A percentile compares a stretch with the other conserved stretches of the same genome.
These are phyloP conservation scores for Candida railenensis DNA, from an alignment of 805 yeast species.

Conservation along the genomic window DNA sequence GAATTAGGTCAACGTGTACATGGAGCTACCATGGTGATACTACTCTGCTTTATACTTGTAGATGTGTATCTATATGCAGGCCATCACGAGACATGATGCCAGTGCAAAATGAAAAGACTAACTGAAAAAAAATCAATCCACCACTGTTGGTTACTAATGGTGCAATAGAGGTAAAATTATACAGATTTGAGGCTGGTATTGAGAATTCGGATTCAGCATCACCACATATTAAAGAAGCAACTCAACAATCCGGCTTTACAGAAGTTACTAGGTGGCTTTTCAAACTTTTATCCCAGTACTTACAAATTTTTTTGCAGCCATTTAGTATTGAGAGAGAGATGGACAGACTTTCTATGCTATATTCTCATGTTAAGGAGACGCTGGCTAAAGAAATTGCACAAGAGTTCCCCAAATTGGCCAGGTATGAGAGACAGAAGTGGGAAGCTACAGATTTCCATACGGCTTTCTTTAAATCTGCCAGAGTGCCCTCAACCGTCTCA, in stretches of 20 bases:
- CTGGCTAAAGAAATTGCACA: constrained; percentile 7
- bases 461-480: neutral
- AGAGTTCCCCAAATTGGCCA: constrained; percentile 17
- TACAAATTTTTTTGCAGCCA: neutral
- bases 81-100: neutral
- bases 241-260: no score
- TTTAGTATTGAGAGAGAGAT: constrained; percentile 7
- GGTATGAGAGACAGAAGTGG: constrained; percentile 14
- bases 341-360: constrained; percentile 18
- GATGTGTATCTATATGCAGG: no score
- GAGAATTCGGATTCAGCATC: neutral
- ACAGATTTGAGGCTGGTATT: neutral
- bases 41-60: no score
- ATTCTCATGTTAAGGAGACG: constrained; percentile 13
- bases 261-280: no score
- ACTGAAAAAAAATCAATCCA: neutral
- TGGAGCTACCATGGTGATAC: no score
- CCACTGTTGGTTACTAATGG: neutral
- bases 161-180: neutral
- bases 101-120: neutral
- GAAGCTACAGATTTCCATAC: constrained; percentile 5
- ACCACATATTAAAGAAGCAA: no score
- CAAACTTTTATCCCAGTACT: no score
- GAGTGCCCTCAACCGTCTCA: no score
- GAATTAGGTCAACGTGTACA: no score